Percentiles rank a stretch among this genome's conserved stretches.
These are phyloP conservation scores for Avena eriantha DNA, from an alignment of 176 grass and related monocot species.

Conservation along the genomic window DNA sequence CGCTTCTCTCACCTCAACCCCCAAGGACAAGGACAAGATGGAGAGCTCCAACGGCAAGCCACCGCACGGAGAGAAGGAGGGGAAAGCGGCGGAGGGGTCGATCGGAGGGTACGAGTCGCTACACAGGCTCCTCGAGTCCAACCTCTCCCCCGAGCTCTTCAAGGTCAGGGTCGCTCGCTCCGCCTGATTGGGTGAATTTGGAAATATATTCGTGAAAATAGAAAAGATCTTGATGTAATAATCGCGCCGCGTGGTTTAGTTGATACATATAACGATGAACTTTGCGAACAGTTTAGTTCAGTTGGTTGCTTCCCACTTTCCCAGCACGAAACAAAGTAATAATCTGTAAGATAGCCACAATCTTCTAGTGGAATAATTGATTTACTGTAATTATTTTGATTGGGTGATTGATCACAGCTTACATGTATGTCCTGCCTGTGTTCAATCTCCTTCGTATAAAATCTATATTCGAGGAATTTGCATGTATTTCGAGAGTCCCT, in stretches of 20 bases:
- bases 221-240: neutral
- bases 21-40: slow-evolving; percentile 22
- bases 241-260: neutral
- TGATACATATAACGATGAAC: neutral
- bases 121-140: slow-evolving; percentile 82
- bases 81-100: slow-evolving; percentile 48
- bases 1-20: neutral
- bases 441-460: neutral
- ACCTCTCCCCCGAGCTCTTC: slow-evolving; percentile 84
- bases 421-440: neutral
- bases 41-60: slow-evolving; percentile 48
- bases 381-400: neutral
- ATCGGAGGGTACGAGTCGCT: slow-evolving; percentile 89
- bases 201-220: neutral
- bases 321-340: neutral
- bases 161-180: slow-evolving; percentile 50
- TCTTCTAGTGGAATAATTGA: neutral
- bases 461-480: neutral
- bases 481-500: neutral
- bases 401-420: neutral
- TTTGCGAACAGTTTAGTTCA: neutral
- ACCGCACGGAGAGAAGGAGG: slow-evolving; percentile 19
- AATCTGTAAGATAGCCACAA: neutral
- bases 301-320: neutral
- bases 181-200: neutral